Evolutionary conservation across 225 moss, liverwort and hornwort species (phyloP).

Genomic region (Polytrichum formosum): DNA sequence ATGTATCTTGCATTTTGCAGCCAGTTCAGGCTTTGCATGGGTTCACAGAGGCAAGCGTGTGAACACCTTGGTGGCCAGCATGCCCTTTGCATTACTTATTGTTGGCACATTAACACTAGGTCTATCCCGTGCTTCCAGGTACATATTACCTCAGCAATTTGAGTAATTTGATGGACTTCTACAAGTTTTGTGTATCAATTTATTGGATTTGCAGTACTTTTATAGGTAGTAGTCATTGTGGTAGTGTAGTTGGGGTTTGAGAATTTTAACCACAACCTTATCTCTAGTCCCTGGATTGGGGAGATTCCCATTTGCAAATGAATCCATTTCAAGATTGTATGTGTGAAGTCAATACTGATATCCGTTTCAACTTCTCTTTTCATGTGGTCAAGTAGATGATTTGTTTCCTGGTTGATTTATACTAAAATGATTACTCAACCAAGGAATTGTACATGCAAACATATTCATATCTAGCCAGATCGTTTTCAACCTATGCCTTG

Average conservation of each 20-base stretch:
- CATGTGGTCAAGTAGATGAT: background rate
- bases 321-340: no score
- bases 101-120: constrained; percentile 48
- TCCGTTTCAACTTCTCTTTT: background rate
- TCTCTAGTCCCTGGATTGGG: background rate
- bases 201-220: background rate
- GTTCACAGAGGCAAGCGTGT: constrained; percentile 31
- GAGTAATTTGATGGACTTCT: background rate
- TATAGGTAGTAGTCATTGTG: background rate
- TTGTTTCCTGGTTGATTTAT: background rate
- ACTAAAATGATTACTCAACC: background rate
- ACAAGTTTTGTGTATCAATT: background rate
- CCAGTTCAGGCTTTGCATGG: constrained; percentile 25
- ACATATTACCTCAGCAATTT: background rate
- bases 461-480: background rate
- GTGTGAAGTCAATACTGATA: background rate
- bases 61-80: constrained; percentile 37
- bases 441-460: background rate
- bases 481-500: background rate
- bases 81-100: constrained; percentile 47
- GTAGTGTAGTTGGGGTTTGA: background rate
- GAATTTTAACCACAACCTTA: background rate
- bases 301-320: no score
- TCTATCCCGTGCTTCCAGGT: constrained; percentile 45
- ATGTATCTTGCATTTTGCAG: background rate